Percentiles rank a stretch among this genome's conserved stretches.
Evolutionary conservation across 306 rosid species (phyloP).

Genomic region (Vachellia pachyceras): DNA sequence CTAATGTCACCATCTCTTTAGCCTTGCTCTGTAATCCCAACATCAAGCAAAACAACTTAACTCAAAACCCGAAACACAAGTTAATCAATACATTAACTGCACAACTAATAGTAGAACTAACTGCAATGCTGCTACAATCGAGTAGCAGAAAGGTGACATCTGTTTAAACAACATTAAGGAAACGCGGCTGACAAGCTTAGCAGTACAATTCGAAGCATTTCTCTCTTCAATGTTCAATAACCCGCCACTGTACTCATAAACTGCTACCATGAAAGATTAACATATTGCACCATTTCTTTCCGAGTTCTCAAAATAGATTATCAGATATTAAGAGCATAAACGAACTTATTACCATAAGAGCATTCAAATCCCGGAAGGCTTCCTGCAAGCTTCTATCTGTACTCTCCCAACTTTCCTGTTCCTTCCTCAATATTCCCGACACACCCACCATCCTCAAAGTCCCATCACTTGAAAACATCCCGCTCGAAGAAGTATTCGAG

Average conservation of each 20-base stretch:
- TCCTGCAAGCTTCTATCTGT: constrained; percentile 96
- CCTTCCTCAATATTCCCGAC: constrained; percentile 93
- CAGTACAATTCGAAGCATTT: not conserved
- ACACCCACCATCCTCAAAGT: constrained; percentile 94
- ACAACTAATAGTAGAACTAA: constrained; percentile 12
- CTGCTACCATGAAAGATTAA: not conserved
- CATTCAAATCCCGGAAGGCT: constrained; percentile 98
- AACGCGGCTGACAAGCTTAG: constrained; percentile 23
- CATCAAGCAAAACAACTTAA: constrained; percentile 34
- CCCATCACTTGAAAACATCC: constrained; percentile 78
- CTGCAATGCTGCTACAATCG: constrained; percentile 30
- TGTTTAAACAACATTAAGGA: constrained; percentile 20
- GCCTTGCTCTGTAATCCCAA: constrained; percentile 85
- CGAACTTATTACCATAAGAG: constrained; percentile 74
- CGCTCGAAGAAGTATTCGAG: constrained; percentile 42
- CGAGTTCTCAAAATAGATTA: not conserved
- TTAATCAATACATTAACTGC: not conserved
- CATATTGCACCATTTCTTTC: not conserved
- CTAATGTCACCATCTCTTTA: constrained; percentile 96
- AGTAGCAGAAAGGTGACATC: constrained; percentile 9
- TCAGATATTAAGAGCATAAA: constrained; percentile 14
- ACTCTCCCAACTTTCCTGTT: constrained; percentile 98
- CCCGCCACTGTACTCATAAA: not conserved
- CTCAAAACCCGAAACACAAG: not conserved
- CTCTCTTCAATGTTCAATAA: constrained; percentile 2